Evolutionary conservation across 176 grass and related monocot genomes (phyloP), one percentile per base, ranked within the genome.

Genomic region (Themeda triandra): DNA sequence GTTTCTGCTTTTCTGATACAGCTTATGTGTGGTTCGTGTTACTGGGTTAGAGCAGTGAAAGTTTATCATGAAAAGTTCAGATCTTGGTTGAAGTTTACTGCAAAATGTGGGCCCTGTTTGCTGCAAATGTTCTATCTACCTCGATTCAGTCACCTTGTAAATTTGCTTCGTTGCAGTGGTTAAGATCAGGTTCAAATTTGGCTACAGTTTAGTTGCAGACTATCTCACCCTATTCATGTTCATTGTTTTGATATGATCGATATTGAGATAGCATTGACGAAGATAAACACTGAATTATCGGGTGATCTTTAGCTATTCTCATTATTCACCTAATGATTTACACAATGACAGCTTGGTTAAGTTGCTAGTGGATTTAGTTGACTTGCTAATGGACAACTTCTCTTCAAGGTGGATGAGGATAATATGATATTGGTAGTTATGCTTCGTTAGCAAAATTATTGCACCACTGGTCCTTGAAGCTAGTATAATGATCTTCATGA

Each of bases 21-120:
- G 72, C 3, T 35, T 77, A 76, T 66, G 18, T 66, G 18, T 64
- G 21, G 66, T 73, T 49, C 12, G 29, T 51, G 41, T 32, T 75
- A 17, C 6, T 69, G 2, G 13, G 18, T 60, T 74, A 63, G 59
- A 59, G 8, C 44, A 1, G 12, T 12, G 17, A 70, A 80, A 62
- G 48, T 31, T 18, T 36, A n/a, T 13, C 54, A 37, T 70, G 66
- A 63, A 66, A 78, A n/a, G 44, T 33, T 78, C 21, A 31, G 88
- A 83, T 90, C 73, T 86, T 78, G 83, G 19, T 59, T 72, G 58
- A 56, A 59, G 19, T 59, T 9, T 46, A 70, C n/a, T 62, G 39
- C 41, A 69, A 87, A 44, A 63, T 17, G 44, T 6, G 2, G 45
- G 44, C 32, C 36, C 28, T 40, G 13, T 31, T 11, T 73, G 13